These are phyloP conservation scores for Chloranthus sessilifolius DNA, from an alignment of 164 flowering plant genomes.

Conservation along the genomic window DNA sequence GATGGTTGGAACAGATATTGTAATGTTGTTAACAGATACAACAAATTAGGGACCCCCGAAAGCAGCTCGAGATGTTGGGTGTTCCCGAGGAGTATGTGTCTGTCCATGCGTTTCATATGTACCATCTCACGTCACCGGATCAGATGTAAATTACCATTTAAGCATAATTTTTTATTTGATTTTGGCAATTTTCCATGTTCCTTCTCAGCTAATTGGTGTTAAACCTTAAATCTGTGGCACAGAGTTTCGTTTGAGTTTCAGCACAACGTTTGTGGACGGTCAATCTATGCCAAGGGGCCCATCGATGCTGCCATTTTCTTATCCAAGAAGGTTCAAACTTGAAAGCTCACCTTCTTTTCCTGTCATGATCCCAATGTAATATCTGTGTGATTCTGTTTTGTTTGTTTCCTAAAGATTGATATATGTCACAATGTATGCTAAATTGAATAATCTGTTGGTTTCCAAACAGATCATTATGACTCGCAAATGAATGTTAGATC, in stretches of 20 bases:
- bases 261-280: slow-evolving; percentile 95
- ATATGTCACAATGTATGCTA: too few relatives aligned
- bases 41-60: slow-evolving; percentile 66
- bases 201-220: not conserved
- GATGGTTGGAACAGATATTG: too few relatives aligned
- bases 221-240: too few relatives aligned
- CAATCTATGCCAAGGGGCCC: slow-evolving; percentile 94
- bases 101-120: slow-evolving; percentile 95
- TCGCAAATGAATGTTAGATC: too few relatives aligned
- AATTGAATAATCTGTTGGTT: too few relatives aligned
- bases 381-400: too few relatives aligned
- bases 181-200: not conserved
- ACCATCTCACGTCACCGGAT: slow-evolving; percentile 84
- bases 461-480: too few relatives aligned
- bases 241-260: slow-evolving; percentile 97
- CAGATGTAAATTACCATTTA: slow-evolving; percentile 48
- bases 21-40: slow-evolving; percentile 45
- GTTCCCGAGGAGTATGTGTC: slow-evolving; percentile 79
- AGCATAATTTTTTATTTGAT: not conserved
- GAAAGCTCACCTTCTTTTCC: too few relatives aligned
- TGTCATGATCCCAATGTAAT: too few relatives aligned
- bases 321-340: slow-evolving; percentile 87
- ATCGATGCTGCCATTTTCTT: slow-evolving; percentile 87
- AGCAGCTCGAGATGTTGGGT: slow-evolving; percentile 82
- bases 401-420: too few relatives aligned